Percentiles rank a stretch among this genome's conserved stretches.
phyloP scores from a whole-genome alignment of 2,329 filamentous ascomycete species.

The Penicillium concentricum region DNA sequence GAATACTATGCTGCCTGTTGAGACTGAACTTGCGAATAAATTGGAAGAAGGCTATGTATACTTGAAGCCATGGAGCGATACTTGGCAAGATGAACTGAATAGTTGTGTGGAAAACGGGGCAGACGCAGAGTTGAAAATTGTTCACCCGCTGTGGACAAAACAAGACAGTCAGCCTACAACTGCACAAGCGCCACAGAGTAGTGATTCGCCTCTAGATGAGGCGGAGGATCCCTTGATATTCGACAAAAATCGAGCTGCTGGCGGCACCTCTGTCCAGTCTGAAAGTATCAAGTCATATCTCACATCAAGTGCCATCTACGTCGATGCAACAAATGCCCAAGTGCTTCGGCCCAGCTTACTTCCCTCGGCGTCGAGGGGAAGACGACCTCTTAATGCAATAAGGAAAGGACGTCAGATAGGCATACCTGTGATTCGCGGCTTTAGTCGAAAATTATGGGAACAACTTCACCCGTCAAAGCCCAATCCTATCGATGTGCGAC shows the following conservation, averaged over 20 bases:
- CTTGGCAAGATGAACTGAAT: constrained; percentile 86
- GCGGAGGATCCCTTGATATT: constrained; percentile 16
- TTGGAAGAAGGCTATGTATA: constrained; percentile 88
- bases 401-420: constrained; percentile 80
- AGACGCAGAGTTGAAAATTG: constrained; percentile 85
- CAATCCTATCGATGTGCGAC: constrained; percentile 41
- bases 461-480: constrained; percentile 61
- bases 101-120: constrained; percentile 90
- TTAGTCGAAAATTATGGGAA: constrained; percentile 75
- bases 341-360: constrained; percentile 81
- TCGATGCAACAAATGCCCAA: constrained; percentile 72
- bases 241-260: constrained; percentile 43
- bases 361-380: constrained; percentile 80
- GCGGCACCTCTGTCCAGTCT: constrained; percentile 41
- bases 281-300: constrained; percentile 61
- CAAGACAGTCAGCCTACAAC: constrained; percentile 37
- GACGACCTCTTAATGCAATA: constrained; percentile 79
- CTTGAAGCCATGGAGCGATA: constrained; percentile 82
- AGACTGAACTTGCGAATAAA: constrained; percentile 82
- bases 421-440: constrained; percentile 84
- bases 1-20: constrained; percentile 89
- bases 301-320: constrained; percentile 82
- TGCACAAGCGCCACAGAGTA: constrained; percentile 38
- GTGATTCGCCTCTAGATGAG: constrained; percentile 22
- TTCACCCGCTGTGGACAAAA: constrained; percentile 76